A percentile compares a stretch with the other conserved stretches of the same genome.
phyloP scores from a whole-genome alignment of 2,329 filamentous ascomycete genomes.

The Aspergillus novofumigatus region DNA sequence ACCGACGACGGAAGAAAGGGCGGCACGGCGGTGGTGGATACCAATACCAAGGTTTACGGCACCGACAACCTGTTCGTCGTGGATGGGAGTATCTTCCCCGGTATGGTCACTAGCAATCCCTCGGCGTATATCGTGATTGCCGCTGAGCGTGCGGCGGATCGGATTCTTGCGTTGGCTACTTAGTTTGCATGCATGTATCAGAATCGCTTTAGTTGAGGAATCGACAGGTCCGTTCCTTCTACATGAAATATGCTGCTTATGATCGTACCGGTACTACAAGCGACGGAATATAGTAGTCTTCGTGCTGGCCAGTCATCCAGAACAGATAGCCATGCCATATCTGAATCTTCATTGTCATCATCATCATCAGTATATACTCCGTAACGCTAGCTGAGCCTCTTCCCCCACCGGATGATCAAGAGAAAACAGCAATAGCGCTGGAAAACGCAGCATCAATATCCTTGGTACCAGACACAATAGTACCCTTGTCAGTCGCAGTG shows the following conservation, averaged over 20 bases:
- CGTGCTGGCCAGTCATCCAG: no score
- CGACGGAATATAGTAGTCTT: no score
- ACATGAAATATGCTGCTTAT: no score
- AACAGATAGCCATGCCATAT: no score
- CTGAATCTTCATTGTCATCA: no score
- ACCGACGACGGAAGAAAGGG: slow-evolving; percentile 15
- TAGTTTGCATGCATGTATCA: neutral
- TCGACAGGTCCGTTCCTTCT: no score
- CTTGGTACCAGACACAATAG: slow-evolving; percentile 1
- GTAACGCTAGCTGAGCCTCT: neutral
- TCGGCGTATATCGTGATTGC: slow-evolving; percentile 13
- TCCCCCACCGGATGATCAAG: neutral
- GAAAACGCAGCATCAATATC: slow-evolving; percentile 7
- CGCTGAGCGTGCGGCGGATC: slow-evolving; percentile 11
- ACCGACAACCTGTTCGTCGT: slow-evolving; percentile 11
- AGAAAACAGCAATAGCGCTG: slow-evolving; percentile 4
- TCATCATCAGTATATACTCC: neutral
- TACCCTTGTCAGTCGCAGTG: slow-evolving; percentile 4
- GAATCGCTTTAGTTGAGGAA: no score
- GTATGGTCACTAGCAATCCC: slow-evolving; percentile 13
- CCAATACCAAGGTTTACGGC: slow-evolving; percentile 15
- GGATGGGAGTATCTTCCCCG: slow-evolving; percentile 14
- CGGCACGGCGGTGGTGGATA: slow-evolving; percentile 14
- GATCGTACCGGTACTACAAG: no score
- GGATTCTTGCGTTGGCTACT: slow-evolving; percentile 7